These are phyloP conservation scores for Geotrichum fermentans DNA, from an alignment of 1,139 yeast species.

Conservation along the genomic window DNA sequence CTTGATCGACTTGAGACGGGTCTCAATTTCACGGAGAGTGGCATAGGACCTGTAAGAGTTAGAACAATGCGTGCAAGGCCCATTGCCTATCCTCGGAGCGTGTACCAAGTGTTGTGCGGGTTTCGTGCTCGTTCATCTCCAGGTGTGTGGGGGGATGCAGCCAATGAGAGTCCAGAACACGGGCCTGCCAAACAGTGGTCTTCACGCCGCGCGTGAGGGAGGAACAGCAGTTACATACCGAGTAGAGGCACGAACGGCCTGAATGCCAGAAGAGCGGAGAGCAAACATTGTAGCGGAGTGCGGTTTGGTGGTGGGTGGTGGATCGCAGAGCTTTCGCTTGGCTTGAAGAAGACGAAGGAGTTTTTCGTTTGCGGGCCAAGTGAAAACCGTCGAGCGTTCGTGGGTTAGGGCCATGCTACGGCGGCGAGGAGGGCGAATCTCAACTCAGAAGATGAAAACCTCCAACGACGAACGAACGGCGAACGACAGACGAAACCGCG, in stretches of 20 bases:
- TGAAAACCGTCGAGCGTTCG: not conserved
- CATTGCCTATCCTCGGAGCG: no score
- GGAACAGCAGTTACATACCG: constrained; percentile 24
- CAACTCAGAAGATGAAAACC: no score
- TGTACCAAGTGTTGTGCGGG: no score
- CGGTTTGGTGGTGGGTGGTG: not conserved
- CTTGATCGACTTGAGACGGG: constrained; percentile 95
- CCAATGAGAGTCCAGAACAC: not conserved
- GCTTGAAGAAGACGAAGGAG: not conserved
- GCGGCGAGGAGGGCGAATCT: no score
- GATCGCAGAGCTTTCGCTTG: not conserved
- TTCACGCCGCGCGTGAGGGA: no score
- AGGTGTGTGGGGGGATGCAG: no score
- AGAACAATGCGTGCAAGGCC: no score
- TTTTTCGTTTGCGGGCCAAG: not conserved
- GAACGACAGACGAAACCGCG: no score
- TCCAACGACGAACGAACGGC: no score
- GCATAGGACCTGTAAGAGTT: constrained; percentile 70
- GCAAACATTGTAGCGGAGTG: constrained; percentile 29
- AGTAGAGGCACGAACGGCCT: constrained; percentile 24
- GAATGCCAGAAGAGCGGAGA: constrained; percentile 30
- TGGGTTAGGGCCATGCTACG: no score
- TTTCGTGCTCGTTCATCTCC: no score
- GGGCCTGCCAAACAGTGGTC: no score
- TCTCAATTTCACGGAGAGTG: constrained; percentile 96